Conservation (phyloP, 176 grass and related monocot species). For the Triticum dicoccoides region DNA sequence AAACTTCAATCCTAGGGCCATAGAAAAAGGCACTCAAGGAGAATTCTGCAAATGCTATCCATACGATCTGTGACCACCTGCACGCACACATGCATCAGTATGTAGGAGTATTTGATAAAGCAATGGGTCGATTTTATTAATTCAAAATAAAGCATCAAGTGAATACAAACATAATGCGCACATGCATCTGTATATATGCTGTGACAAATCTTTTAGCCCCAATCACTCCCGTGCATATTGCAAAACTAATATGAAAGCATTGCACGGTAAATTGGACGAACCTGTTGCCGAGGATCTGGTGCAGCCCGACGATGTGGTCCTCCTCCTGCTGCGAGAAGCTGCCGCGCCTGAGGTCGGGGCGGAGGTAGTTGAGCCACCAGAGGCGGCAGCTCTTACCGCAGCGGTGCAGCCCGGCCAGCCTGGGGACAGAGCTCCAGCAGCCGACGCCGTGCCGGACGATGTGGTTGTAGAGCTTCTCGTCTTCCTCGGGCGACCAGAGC, state of each 20-base stretch:
- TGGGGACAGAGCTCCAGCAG: conserved; percentile 85
- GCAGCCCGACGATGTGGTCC: neutral
- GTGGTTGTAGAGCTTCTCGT: conserved; percentile 93
- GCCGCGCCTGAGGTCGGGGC: neutral
- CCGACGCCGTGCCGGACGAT: conserved; percentile 83
- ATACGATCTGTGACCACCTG: too few relatives aligned
- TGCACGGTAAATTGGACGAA: neutral
- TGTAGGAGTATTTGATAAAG: too few relatives aligned
- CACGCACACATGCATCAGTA: too few relatives aligned
- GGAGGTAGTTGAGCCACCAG: conserved; percentile 12
- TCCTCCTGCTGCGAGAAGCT: neutral
- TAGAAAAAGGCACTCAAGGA: too few relatives aligned
- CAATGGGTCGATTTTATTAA: too few relatives aligned
- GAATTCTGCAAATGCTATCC: too few relatives aligned
- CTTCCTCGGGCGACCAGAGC: conserved; percentile 83
- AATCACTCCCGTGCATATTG: too few relatives aligned
- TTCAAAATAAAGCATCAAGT: too few relatives aligned
- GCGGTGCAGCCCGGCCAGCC: conserved; percentile 38
- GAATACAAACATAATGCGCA: too few relatives aligned
- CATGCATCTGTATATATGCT: too few relatives aligned
- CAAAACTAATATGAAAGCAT: too few relatives aligned
- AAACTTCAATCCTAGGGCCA: too few relatives aligned
- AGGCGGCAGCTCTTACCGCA: conserved; percentile 22
- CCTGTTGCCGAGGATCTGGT: neutral
- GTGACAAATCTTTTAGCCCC: neutral